A percentile compares a stretch with the other conserved stretches of the same genome.
Evolutionary conservation across 2,329 filamentous ascomycete genomes (phyloP).

Genomic region (Tricladium varicosporioides): DNA sequence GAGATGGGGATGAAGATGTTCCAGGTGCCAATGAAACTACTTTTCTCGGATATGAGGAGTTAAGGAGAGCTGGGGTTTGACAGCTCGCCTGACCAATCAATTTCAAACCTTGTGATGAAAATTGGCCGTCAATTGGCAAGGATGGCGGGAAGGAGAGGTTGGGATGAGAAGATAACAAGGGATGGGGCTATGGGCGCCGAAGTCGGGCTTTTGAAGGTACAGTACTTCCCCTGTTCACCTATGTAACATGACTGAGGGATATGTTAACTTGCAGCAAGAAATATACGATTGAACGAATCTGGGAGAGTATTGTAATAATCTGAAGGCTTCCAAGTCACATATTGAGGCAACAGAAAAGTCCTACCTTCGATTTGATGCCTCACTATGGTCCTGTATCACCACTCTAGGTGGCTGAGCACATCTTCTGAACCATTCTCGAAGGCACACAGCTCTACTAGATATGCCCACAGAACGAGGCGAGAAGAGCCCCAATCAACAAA

Average conservation of each 20-base stretch:
- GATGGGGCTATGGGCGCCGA: not conserved
- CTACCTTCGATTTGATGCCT: too few relatives aligned
- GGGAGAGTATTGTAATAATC: not conserved
- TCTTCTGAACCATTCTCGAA: too few relatives aligned
- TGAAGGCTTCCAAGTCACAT: not conserved
- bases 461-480: too few relatives aligned
- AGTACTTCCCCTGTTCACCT: not conserved
- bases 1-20: not conserved
- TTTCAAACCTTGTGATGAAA: not conserved
- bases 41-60: not conserved
- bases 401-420: too few relatives aligned
- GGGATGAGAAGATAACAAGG: not conserved
- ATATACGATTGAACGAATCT: not conserved
- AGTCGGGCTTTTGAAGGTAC: not conserved
- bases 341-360: too few relatives aligned
- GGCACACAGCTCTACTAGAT: too few relatives aligned
- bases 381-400: too few relatives aligned
- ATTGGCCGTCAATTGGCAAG: not conserved
- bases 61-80: not conserved
- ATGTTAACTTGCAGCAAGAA: not conserved
- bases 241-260: not conserved
- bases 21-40: not conserved
- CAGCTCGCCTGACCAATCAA: not conserved
- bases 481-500: not conserved
- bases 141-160: not conserved